phyloP scores from a whole-genome alignment of 2,329 filamentous ascomycete genomes.

The Diaporthe vaccinii region DNA sequence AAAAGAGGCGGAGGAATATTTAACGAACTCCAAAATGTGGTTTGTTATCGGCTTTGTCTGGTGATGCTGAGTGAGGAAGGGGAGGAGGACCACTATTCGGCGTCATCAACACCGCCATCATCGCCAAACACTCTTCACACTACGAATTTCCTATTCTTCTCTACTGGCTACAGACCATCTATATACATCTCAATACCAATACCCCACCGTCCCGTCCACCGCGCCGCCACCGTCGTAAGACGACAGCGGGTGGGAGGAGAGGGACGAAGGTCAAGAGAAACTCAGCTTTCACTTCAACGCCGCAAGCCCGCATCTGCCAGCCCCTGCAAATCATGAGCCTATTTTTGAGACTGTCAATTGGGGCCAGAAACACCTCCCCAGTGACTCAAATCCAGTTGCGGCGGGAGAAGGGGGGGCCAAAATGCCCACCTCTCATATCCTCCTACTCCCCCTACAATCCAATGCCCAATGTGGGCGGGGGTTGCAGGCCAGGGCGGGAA shows the following conservation, averaged over 20 bases:
- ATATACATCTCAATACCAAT: slow-evolving; percentile 25
- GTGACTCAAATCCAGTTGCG: background rate
- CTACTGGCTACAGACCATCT: slow-evolving; percentile 6
- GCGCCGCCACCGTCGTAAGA: background rate
- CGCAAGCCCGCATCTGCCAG: background rate
- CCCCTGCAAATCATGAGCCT: background rate
- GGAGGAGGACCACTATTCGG: background rate
- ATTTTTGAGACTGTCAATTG: background rate
- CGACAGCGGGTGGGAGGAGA: background rate
- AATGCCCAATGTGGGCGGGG: background rate
- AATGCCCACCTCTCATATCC: background rate
- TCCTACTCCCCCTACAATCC: background rate
- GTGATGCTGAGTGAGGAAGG: background rate
- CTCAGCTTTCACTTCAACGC: background rate
- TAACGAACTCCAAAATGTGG: slow-evolving; percentile 10
- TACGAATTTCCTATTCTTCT: slow-evolving; percentile 10
- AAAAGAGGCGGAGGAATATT: background rate
- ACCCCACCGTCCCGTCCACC: background rate
- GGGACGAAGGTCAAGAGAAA: background rate
- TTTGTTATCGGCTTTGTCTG: slow-evolving; percentile 7
- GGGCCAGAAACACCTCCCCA: background rate
- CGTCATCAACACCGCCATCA: background rate
- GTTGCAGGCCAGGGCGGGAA: background rate
- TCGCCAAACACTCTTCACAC: slow-evolving; percentile 10
- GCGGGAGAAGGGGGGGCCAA: background rate